A percentile compares a stretch with the other conserved stretches of the same genome.
Evolutionary conservation across 345 rosid genomes (phyloP).

Genomic region (Leavenworthia alabamica): DNA sequence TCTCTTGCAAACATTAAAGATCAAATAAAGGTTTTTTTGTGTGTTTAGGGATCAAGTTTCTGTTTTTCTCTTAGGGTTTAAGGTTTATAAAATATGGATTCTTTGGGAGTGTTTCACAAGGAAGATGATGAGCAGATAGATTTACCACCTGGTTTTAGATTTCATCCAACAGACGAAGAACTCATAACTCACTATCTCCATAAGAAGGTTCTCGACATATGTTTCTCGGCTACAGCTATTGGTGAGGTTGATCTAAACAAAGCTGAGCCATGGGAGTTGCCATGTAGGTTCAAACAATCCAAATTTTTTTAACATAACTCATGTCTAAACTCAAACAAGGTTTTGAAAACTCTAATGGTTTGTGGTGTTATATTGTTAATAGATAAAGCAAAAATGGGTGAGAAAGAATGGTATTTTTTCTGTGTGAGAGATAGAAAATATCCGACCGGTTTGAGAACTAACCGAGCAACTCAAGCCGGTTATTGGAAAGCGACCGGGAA

Average conservation of each 20-base stretch:
- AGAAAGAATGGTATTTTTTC: constrained; percentile 95
- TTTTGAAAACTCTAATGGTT: neutral
- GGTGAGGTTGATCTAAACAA: constrained; percentile 94
- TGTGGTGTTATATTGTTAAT: neutral
- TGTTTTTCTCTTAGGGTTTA: constrained; percentile 34
- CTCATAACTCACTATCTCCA: constrained; percentile 72
- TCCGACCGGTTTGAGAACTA: constrained; percentile 83
- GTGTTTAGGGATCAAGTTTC: constrained; percentile 14
- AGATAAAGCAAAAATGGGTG: constrained; percentile 98
- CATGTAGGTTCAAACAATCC: constrained; percentile 44
- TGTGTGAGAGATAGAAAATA: constrained; percentile 83
- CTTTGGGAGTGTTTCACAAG: constrained; percentile 34
- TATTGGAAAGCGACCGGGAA: constrained; percentile 98
- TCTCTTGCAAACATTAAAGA: constrained; percentile 20
- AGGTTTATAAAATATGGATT: constrained; percentile 37
- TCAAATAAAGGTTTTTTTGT: constrained; percentile 8
- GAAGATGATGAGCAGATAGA: constrained; percentile 62
- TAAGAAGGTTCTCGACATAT: constrained; percentile 56
- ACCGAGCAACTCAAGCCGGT: constrained; percentile 83
- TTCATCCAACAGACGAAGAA: constrained; percentile 96
- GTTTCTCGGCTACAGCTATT: constrained; percentile 63
- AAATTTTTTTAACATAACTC: neutral
- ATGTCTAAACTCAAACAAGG: neutral
- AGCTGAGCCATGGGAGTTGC: constrained; percentile 97
- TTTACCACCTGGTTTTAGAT: constrained; percentile 87